phyloP scores from a whole-genome alignment of 306 rosid species.

The Abrus precatorius region DNA sequence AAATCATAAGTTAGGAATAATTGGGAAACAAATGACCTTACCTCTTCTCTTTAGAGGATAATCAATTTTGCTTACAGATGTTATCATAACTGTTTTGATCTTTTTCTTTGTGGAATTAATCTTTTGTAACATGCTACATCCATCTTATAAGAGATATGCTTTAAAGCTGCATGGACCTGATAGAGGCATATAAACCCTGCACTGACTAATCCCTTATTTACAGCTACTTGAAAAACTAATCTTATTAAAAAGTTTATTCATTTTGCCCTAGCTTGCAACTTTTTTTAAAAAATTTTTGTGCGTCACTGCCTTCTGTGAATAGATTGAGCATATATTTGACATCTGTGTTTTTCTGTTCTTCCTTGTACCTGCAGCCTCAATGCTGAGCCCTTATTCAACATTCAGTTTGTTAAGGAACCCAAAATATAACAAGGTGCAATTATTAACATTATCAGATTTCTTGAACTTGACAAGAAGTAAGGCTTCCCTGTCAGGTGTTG shows the following conservation, averaged over 20 bases:
- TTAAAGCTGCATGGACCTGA: constrained; percentile 11
- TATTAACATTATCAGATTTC: constrained; percentile 68
- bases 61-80: constrained; percentile 14
- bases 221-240: neutral
- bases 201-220: constrained; percentile 32
- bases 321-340: constrained; percentile 35
- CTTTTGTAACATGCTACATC: neutral
- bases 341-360: constrained; percentile 33
- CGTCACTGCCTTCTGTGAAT: neutral
- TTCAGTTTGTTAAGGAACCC: constrained; percentile 60
- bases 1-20: neutral
- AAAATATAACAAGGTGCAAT: constrained; percentile 48
- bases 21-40: neutral
- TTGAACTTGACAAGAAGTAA: constrained; percentile 70
- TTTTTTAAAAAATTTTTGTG: neutral
- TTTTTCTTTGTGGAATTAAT: neutral
- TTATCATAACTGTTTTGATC: constrained; percentile 2
- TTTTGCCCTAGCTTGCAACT: constrained; percentile 12
- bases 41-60: neutral
- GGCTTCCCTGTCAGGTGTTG: constrained; percentile 66
- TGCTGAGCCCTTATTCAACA: constrained; percentile 52
- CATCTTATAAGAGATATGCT: constrained; percentile 2
- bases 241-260: neutral
- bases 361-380: constrained; percentile 64
- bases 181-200: neutral